Evolutionary conservation across 2,329 filamentous ascomycete species (phyloP).

Genomic region (Coleophoma crateriformis): DNA sequence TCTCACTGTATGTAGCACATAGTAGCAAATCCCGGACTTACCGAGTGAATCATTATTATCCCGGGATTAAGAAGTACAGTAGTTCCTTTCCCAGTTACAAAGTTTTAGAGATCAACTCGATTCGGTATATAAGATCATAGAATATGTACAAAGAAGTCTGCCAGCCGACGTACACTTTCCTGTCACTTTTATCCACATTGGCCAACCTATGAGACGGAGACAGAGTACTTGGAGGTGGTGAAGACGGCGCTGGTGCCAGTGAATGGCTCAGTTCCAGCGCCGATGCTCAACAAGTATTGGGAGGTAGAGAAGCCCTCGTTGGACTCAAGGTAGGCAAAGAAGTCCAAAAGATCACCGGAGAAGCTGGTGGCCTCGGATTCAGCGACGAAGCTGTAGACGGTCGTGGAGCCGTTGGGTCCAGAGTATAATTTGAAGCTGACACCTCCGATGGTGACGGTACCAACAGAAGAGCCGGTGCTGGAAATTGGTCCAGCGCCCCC

Average conservation of each 20-base stretch:
- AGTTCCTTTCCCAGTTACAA: no score
- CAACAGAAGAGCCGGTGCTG: slow-evolving; percentile 43
- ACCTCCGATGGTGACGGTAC: slow-evolving; percentile 47
- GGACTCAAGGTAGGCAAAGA: slow-evolving; percentile 48
- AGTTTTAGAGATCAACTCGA: no score
- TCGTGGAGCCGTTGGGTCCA: slow-evolving; percentile 54
- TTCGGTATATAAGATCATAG: background rate
- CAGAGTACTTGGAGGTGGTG: slow-evolving; percentile 30
- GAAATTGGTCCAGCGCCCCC: slow-evolving; percentile 53
- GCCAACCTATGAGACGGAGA: slow-evolving; percentile 1
- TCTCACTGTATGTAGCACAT: no score
- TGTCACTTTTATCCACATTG: background rate
- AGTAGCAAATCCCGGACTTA: no score
- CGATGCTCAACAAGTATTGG: slow-evolving; percentile 48
- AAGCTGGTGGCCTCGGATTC: slow-evolving; percentile 42
- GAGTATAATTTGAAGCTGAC: slow-evolving; percentile 52
- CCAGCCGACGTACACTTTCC: slow-evolving; percentile 29
- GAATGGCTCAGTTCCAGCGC: slow-evolving; percentile 53
- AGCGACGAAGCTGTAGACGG: slow-evolving; percentile 56
- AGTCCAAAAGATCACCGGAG: slow-evolving; percentile 49
- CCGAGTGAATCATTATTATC: no score
- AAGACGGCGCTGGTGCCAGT: slow-evolving; percentile 39
- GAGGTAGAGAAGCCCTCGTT: slow-evolving; percentile 39
- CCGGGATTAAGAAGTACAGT: no score
- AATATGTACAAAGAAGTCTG: slow-evolving; percentile 18